These are phyloP conservation scores for Tetradesmus lagerheimii DNA, from an alignment of 139 green algal species.

Conservation along the genomic window DNA sequence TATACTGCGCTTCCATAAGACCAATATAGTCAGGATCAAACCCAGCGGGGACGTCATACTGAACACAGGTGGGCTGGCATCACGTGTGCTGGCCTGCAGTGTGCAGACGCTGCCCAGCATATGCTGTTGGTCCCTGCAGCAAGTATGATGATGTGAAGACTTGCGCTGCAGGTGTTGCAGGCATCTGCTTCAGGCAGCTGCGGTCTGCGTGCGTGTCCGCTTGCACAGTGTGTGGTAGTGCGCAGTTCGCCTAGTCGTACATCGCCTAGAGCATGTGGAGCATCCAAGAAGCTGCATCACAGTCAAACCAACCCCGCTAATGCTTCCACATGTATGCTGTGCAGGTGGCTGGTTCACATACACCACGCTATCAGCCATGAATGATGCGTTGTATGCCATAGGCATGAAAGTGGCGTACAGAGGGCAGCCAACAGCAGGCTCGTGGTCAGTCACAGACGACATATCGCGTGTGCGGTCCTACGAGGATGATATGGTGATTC, in stretches of 20 bases:
- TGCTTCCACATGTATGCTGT: neutral
- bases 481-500: conserved; percentile 13
- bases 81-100: neutral
- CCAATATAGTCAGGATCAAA: conserved; percentile 40
- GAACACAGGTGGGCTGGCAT: conserved; percentile 37
- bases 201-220: neutral
- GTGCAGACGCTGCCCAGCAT: neutral
- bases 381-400: conserved; percentile 45
- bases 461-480: neutral
- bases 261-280: neutral
- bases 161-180: neutral
- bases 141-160: neutral
- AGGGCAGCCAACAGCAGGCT: neutral
- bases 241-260: neutral
- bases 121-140: neutral
- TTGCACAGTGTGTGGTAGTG: neutral
- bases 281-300: neutral
- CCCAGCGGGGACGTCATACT: conserved; percentile 48
- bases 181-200: neutral
- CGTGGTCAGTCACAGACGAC: conserved; percentile 31
- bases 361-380: conserved; percentile 51
- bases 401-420: conserved; percentile 21
- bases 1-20: conserved; percentile 28
- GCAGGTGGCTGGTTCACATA: conserved; percentile 28
- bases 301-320: neutral